Evolutionary conservation across 2,329 filamentous ascomycete genomes (phyloP).

Genomic region (Calonectria henricotiae): DNA sequence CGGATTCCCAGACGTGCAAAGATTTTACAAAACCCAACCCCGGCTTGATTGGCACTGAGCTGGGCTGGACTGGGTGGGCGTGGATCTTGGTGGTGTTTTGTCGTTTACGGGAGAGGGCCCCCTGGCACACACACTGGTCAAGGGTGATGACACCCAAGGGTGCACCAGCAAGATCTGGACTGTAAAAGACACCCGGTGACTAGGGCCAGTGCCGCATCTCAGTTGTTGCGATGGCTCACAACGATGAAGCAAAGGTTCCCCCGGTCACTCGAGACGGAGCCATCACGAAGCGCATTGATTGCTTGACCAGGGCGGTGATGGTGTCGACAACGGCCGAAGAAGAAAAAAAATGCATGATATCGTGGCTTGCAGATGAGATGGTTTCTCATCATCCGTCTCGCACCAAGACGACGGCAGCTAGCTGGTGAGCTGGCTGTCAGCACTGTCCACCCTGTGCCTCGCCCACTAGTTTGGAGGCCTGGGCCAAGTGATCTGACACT

Average conservation of each 20-base stretch:
- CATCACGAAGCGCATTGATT: constrained; percentile 13
- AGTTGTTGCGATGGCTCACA: constrained; percentile 16
- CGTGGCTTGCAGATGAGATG: constrained; percentile 16
- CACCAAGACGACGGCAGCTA: constrained; percentile 16
- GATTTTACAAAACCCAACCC: constrained; percentile 19
- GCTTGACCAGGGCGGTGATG: neutral
- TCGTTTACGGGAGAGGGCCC: constrained; percentile 18
- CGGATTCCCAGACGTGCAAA: constrained; percentile 32
- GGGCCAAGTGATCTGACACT: constrained; percentile 10
- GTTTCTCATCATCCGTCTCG: constrained; percentile 9
- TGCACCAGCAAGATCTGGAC: constrained; percentile 31
- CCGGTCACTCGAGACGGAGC: neutral
- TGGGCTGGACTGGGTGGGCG: constrained; percentile 6
- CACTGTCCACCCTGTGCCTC: neutral
- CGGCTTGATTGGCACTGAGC: constrained; percentile 8
- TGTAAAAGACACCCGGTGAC: constrained; percentile 22
- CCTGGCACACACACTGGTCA: constrained; percentile 22
- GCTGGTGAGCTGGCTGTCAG: constrained; percentile 8
- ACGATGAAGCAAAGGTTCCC: constrained; percentile 24
- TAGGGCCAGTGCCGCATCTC: constrained; percentile 33
- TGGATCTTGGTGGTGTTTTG: constrained; percentile 30
- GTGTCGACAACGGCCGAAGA: neutral
- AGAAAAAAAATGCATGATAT: neutral
- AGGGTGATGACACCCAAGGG: constrained; percentile 35
- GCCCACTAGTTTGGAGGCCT: neutral